phyloP scores from a whole-genome alignment of 2,329 filamentous ascomycete genomes.

The Dryadomyces quercus-mongolicae region DNA sequence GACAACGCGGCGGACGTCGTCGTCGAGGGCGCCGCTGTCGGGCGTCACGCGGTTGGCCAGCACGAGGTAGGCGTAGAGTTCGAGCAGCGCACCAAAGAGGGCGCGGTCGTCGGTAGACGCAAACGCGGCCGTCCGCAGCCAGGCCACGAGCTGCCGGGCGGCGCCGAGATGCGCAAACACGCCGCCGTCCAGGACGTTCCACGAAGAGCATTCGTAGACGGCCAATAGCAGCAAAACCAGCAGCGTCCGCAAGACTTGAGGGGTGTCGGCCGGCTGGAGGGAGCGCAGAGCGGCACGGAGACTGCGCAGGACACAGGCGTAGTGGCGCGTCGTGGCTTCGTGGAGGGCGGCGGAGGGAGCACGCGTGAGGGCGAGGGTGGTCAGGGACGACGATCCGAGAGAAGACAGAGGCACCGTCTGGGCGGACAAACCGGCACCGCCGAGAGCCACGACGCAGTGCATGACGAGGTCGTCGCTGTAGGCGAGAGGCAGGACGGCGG shows the following conservation, averaged over 20 bases:
- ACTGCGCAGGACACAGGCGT: constrained; percentile 11
- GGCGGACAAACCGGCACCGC: constrained; percentile 8
- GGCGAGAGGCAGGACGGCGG: constrained; percentile 12
- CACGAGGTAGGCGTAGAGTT: constrained; percentile 12
- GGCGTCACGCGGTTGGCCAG: constrained; percentile 11
- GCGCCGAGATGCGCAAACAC: constrained; percentile 13
- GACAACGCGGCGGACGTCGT: background rate
- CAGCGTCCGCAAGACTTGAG: constrained; percentile 11
- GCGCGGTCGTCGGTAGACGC: constrained; percentile 7
- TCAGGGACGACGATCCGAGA: background rate
- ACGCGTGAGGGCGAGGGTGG: too few relatives aligned
- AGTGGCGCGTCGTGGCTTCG: constrained; percentile 12
- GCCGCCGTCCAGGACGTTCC: constrained; percentile 9
- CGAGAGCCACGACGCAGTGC: constrained; percentile 13
- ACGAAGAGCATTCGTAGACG: constrained; percentile 11
- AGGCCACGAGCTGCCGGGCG: constrained; percentile 13
- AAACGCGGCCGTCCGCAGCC: constrained; percentile 11
- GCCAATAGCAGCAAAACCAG: constrained; percentile 10
- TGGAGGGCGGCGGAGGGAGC: constrained; percentile 5
- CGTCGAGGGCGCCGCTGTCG: constrained; percentile 6
- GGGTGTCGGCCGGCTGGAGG: constrained; percentile 8
- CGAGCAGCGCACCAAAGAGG: constrained; percentile 10
- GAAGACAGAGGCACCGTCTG: background rate
- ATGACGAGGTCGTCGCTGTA: constrained; percentile 15
- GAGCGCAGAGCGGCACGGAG: constrained; percentile 8